Conservation (phyloP, 1,284 basidiomycete genomes). For the Ustilago cynodontis region DNA sequence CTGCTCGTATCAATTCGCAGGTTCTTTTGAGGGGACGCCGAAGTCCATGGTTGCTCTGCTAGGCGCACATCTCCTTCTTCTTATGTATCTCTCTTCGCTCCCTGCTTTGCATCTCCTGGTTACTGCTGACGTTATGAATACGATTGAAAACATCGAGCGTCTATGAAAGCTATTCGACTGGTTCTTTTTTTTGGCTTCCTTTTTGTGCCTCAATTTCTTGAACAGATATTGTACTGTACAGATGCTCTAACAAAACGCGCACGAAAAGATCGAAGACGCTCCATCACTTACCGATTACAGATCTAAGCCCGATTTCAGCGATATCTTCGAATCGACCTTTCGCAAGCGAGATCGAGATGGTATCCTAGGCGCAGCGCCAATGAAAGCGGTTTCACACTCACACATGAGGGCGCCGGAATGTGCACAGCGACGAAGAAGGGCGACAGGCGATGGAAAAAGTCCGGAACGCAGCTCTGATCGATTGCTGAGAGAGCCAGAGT, state of each 20-base stretch:
- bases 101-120: too few species aligned
- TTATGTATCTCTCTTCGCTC: too few species aligned
- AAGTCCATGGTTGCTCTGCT: too few species aligned
- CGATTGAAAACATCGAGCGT: too few species aligned
- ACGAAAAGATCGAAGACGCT: too few species aligned
- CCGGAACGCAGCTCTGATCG: neutral
- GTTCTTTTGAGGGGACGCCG: too few species aligned
- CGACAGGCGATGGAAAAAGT: too few species aligned
- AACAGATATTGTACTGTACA: neutral
- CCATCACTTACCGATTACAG: too few species aligned
- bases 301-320: neutral
- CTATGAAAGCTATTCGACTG: neutral
- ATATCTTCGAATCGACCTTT: neutral
- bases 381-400: neutral
- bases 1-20: too few species aligned
- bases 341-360: neutral
- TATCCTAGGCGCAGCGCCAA: neutral
- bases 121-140: too few species aligned
- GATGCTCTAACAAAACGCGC: neutral
- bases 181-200: neutral
- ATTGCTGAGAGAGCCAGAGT: constrained; percentile 5
- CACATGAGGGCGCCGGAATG: neutral
- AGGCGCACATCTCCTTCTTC: too few species aligned
- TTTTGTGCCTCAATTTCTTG: neutral
- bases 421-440: too few species aligned